Evolutionary conservation across 257 asterid genomes (phyloP), one percentile per base, ranked within the genome.

Genomic region (Solanum gracilifrons): DNA sequence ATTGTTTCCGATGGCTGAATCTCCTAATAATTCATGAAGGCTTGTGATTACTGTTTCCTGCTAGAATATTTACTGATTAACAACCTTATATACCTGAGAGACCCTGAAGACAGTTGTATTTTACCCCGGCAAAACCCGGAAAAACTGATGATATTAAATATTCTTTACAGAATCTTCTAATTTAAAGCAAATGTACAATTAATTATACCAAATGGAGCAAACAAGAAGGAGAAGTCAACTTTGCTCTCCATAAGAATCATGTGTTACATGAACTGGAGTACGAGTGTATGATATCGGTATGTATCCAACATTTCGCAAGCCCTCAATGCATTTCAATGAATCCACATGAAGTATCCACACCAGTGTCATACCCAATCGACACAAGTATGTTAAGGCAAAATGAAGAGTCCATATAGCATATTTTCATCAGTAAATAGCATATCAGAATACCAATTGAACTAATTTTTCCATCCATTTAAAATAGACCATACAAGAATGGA

Each of bases 1-100:
- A 91, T 97, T 95, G 95, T 89, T 95, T 86, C 95, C 99, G 90
- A 95, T 93, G 83, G 98, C 98, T 83, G 98, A 93, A 89, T 97
- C 99, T 10, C 91, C 98, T 86, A 96, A 91, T 97, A 94, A 94
- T 92, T 95, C 99, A 68, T 88, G 95, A 82, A 97, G 96, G 89
- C 97, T 92, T 8, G 99, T 83, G 82, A 95, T 92, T 43, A 92
- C 87, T 36, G 83, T 66, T 93, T 95, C 99, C 99, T 96, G 64
- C 64, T 55, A 55, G 89, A 92, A 68, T 89, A 62, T 31, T 10
- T 55, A 55, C 64, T 55, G 64, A 18, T 55, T 55, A 55, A 55
- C 64, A 55, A 55, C 0, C 64, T 55, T 18, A 55, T 55, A 55
- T 55, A 18, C 64, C 25, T 18, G n/a, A 55, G 64, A 55, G n/a